Base-by-base conservation (phyloP, 208 protist genomes). In the Leishmania martiniquensis region DNA sequence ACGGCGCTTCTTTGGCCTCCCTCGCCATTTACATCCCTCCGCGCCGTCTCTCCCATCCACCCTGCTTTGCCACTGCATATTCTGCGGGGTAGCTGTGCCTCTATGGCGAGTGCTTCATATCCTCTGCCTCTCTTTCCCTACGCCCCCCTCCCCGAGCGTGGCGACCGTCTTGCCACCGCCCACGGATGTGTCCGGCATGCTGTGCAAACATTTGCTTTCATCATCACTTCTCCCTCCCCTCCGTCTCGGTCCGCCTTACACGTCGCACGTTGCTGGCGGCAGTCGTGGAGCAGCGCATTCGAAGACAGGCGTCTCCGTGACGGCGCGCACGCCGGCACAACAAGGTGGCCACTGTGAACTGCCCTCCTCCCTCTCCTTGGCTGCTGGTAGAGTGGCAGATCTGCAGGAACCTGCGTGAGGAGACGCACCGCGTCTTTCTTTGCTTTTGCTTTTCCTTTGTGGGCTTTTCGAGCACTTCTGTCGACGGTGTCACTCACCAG, bases 371-470 rank as follows among this genome's bases (percentile, higher is more conserved):
- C 37, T 20, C 29, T 51, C 25, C 65, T 15, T 51, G 42, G 39
- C 10, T 9, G 20, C 5, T 20, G 47, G 65, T 47, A 49, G 42
- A 47, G 42, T 44, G 9, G 42, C 47, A 69, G 65, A n/a, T 29
- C 65, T 22, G 42, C 15, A 25, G 37, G 32, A 42, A 32, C n/a
- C 44, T 32, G 9, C 42, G 65, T 32, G 25, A 25, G n/a, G 65
- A 69, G 39, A 69, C 37, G 65, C 42, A 32, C 22, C 65, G 37
- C 42, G 7, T 37, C 32, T 59, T 60, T 65, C 51, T 80, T 67
- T n/a, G 69, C 42, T 57, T 57, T 25, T 25, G 52, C 52, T 57
- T 71, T 57, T 67, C 0, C 45, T 60, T 65, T 75, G 12, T 69
- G 42, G n/a, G 20, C 65, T 49, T 25, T 3, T 69, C 17, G 20